Percentiles rank a stretch among this genome's conserved stretches.
Evolutionary conservation across 495 filamentous ascomycete genomes (phyloP).

Genomic region (Penicillium samsonianum): DNA sequence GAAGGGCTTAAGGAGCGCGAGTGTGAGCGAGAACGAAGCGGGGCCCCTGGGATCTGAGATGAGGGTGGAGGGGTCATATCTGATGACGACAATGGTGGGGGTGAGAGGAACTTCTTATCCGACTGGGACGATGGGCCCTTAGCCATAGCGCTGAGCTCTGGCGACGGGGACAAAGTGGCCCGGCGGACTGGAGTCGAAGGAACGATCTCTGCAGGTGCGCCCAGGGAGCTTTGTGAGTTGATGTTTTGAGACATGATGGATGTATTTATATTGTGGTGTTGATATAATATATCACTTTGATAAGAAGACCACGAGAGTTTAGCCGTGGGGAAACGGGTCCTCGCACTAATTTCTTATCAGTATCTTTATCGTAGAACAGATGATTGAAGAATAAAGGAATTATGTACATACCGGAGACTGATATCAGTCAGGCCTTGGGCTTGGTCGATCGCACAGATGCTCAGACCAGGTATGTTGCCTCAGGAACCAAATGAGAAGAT

Average conservation of each 20-base stretch:
- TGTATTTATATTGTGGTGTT: constrained; percentile 5
- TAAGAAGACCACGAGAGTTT: constrained; percentile 18
- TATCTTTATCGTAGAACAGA: not conserved
- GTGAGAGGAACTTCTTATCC: constrained; percentile 41
- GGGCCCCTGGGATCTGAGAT: constrained; percentile 58
- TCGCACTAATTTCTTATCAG: constrained; percentile 30
- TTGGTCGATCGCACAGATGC: constrained; percentile 5
- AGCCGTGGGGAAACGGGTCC: constrained; percentile 25
- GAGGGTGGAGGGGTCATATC: constrained; percentile 76
- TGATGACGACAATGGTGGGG: constrained; percentile 44
- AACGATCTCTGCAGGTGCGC: constrained; percentile 43
- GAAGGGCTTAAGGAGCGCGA: constrained; percentile 42
- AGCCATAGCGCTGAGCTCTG: constrained; percentile 37
- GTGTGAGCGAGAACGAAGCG: constrained; percentile 41
- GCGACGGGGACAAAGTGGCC: constrained; percentile 44
- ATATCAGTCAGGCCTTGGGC: not conserved
- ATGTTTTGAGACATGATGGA: constrained; percentile 42
- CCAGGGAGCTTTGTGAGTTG: constrained; percentile 42
- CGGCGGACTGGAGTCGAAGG: constrained; percentile 41
- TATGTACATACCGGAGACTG: constrained; percentile 36
- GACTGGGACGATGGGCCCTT: constrained; percentile 34
- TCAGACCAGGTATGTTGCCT: constrained; percentile 10
- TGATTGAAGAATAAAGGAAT: constrained; percentile 21
- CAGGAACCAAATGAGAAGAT: constrained; percentile 3
- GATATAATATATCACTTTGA: constrained; percentile 12